Evolutionary conservation across 2,329 filamentous ascomycete species (phyloP).

Genomic region (Pyrenochaeta sp.): DNA sequence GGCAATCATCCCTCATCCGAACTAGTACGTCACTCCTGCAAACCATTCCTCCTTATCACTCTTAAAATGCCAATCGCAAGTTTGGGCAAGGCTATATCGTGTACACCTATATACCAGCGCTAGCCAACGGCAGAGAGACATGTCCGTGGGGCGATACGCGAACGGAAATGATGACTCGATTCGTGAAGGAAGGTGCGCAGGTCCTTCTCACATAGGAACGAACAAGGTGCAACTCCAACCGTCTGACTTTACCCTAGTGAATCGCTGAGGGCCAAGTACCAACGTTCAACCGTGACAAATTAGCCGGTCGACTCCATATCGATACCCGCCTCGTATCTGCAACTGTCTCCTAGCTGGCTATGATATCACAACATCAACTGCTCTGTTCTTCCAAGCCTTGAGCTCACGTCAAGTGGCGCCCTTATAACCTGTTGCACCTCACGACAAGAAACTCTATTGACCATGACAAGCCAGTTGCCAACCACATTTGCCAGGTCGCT

Average conservation of each 20-base stretch:
- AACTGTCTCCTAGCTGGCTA: conserved; percentile 1
- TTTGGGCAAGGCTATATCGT: conserved; percentile 1
- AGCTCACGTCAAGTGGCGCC: neutral
- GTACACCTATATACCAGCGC: neutral
- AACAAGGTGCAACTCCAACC: neutral
- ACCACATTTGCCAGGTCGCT: neutral
- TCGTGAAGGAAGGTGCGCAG: neutral
- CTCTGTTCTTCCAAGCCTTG: neutral
- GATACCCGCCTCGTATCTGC: conserved; percentile 14
- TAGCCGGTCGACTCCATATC: conserved; percentile 20
- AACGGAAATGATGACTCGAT: conserved; percentile 9
- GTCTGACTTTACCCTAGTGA: conserved; percentile 1
- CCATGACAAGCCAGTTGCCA: neutral
- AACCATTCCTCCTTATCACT: conserved; percentile 1
- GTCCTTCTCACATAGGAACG: neutral
- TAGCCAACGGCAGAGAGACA: neutral
- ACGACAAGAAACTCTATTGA: neutral
- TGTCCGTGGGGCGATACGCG: conserved; percentile 6
- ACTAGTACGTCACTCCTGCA: conserved; percentile 10
- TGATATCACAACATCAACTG: conserved; percentile 2
- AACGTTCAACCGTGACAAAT: conserved; percentile 8
- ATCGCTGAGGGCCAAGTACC: conserved; percentile 1
- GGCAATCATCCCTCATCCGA: conserved; percentile 3
- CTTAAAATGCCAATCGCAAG: conserved; percentile 1
- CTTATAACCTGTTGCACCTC: neutral